phyloP scores from a whole-genome alignment of 1,139 yeast species.

The Candida sp. region DNA sequence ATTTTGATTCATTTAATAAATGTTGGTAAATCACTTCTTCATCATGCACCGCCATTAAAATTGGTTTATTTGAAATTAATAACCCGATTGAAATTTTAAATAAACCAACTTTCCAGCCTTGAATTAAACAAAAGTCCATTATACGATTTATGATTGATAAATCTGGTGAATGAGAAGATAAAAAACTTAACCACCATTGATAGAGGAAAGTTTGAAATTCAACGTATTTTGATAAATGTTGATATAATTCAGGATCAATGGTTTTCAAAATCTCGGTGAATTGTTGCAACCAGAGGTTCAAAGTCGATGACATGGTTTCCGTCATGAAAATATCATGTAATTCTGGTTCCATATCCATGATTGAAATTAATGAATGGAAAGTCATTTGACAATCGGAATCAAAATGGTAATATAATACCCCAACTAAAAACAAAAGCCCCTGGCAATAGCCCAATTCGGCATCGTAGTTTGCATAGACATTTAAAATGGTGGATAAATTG shows the following conservation, averaged over 20 bases:
- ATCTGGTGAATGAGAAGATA: slow-evolving; percentile 61
- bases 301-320: slow-evolving; percentile 54
- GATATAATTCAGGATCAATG: slow-evolving; percentile 39
- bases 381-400: slow-evolving; percentile 43
- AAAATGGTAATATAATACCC: slow-evolving; percentile 55
- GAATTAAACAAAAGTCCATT: slow-evolving; percentile 55
- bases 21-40: slow-evolving; percentile 64
- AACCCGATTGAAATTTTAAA: slow-evolving; percentile 60
- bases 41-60: slow-evolving; percentile 51
- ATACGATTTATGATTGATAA: slow-evolving; percentile 45
- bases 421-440: slow-evolving; percentile 65
- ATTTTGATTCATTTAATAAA: slow-evolving; percentile 52
- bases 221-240: slow-evolving; percentile 41
- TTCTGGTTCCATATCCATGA: slow-evolving; percentile 61
- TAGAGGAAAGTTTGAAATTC: slow-evolving; percentile 46
- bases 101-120: slow-evolving; percentile 64
- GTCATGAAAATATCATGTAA: slow-evolving; percentile 55
- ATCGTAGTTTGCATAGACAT: slow-evolving; percentile 68
- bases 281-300: slow-evolving; percentile 52
- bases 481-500: slow-evolving; percentile 54
- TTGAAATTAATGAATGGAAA: slow-evolving; percentile 53
- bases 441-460: slow-evolving; percentile 72
- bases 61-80: slow-evolving; percentile 47
- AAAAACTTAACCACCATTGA: slow-evolving; percentile 70
- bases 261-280: slow-evolving; percentile 43